A percentile compares a stretch with the other conserved stretches of the same genome.
Evolutionary conservation across 2,329 filamentous ascomycete species (phyloP).

Genomic region (Leptodontidium sp.): DNA sequence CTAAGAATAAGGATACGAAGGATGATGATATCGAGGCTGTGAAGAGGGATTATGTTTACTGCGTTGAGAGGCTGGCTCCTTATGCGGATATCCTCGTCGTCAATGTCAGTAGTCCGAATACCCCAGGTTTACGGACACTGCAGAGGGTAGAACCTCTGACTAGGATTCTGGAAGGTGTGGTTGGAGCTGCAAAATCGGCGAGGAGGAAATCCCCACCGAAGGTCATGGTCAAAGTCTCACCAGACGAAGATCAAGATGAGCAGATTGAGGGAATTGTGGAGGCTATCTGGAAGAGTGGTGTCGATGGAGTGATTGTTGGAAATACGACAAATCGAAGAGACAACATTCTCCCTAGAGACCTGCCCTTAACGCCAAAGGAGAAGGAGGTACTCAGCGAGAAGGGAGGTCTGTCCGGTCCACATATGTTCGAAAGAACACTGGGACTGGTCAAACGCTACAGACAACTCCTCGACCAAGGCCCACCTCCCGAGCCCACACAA

Average conservation of each 20-base stretch:
- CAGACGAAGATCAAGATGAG: slow-evolving; percentile 86
- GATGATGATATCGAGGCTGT: slow-evolving; percentile 86
- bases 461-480: slow-evolving; percentile 65
- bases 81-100: slow-evolving; percentile 98
- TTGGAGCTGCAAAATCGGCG: slow-evolving; percentile 75
- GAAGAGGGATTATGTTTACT: slow-evolving; percentile 84
- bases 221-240: slow-evolving; percentile 98
- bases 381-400: slow-evolving; percentile 74
- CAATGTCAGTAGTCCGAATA: slow-evolving; percentile 97
- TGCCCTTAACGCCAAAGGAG: slow-evolving; percentile 72
- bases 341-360: slow-evolving; percentile 72
- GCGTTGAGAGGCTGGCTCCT: slow-evolving; percentile 80
- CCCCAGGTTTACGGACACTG: slow-evolving; percentile 85
- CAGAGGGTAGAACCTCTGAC: slow-evolving; percentile 88
- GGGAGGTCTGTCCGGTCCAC: slow-evolving; percentile 90
- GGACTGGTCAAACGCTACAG: slow-evolving; percentile 83
- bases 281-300: slow-evolving; percentile 82
- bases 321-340: slow-evolving; percentile 92
- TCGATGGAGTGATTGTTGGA: slow-evolving; percentile 95
- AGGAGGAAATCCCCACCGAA: slow-evolving; percentile 76
- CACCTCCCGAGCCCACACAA: slow-evolving; percentile 42
- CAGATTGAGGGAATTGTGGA: slow-evolving; percentile 90
- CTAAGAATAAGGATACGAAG: slow-evolving; percentile 94
- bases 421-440: slow-evolving; percentile 83
- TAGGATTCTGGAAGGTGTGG: slow-evolving; percentile 80